Base-by-base conservation (phyloP, 805 yeast genomes). In the Candida peoriensis region DNA sequence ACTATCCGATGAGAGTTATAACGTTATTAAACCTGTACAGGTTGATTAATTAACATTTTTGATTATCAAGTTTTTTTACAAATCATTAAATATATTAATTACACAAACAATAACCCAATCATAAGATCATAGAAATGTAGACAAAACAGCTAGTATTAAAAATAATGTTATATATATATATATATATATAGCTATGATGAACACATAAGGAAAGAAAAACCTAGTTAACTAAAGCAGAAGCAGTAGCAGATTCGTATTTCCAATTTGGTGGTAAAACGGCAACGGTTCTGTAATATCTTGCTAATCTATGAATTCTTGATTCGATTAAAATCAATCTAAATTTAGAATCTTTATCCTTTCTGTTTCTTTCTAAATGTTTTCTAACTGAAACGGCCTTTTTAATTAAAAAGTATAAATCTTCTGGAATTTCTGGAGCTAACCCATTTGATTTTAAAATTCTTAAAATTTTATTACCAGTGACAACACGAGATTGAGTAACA, bases 191-290 rank as follows among this genome's bases (percentile, higher is more conserved):
- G 16, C 26, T 33, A 26, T 24, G 20, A 22, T 19, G 20, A 30
- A 25, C 25, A 11, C 19, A n/a, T n/a, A n/a, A 8, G 22, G 10
- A 8, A 20, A 20, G 50, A 41, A 44, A 49, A 60, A 62, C 65
- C 74, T 88, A 93, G 85, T 90, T 90, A 66, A 93, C 99, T 74
- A 93, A 81, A 72, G 99, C 95, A 63, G 98, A 93, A 67, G 99
- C 99, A 66, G 98, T 93, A 68, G 98, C 96, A 58, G 98, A 90
- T 80, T 93, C 99, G 95, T 85, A 93, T 79, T 93, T 93, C 99
- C 99, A 93, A 93, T 84, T 89, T 70, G 99, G 97, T 62, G 99
- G 98, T 67, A 93, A 82, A 63, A 93, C 97, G 65, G 95, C 78
- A 62, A 87, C 96, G 62, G 96, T 86, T 87, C 96, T 90, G 96